Base-by-base conservation (phyloP, 1,284 basidiomycete genomes). In the Exobasidium rhododendri region DNA sequence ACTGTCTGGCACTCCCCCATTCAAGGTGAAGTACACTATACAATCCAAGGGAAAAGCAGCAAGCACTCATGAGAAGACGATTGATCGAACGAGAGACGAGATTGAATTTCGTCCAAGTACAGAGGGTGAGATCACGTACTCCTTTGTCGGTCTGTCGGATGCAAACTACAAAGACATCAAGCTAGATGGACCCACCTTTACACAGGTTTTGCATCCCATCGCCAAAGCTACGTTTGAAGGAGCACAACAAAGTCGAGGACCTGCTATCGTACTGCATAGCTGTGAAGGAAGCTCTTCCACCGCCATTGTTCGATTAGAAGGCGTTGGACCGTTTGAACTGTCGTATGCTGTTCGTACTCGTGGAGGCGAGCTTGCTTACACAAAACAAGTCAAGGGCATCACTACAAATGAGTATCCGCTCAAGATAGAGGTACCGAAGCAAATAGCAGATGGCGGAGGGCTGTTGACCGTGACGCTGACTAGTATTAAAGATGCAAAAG, bases 81-180 rank as follows among this genome's bases (percentile, higher is more conserved):
- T 93, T 79, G 74, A 85, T 2, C 84, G 83, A 29, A 89, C 90
- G 20, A 86, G 91, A 24, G 91, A 89, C 53, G 90, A 94, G 77
- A 83, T 97, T 66, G 88, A 87, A 5, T 83, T 97, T 50, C 89
- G 92, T 73, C 94, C 94, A 0, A 89, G 92, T 47, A 86, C 86
- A 50, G 90, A 92, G 67, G 94, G 94, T 7, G 88, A 89, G 68
- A 97, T 96, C 79, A 86, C 86, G 17, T 97, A 96, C 82, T 86
- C 85, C 1, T 94, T 97, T 81, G 81, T 85, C 10, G 83, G 86
- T 47, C 81, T 98, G 55, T 89, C 88, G 74, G 94, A 98, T 79
- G 84, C 85, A 22, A 88, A 92, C 79, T 97, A 98, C 81, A 84
- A 85, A 68, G 86, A 86, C 66, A 83, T 77, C n/a, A 61, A 72